Evolutionary conservation across 371 early-diverging fungal species (phyloP).

Genomic region (Mucor irregularis): DNA sequence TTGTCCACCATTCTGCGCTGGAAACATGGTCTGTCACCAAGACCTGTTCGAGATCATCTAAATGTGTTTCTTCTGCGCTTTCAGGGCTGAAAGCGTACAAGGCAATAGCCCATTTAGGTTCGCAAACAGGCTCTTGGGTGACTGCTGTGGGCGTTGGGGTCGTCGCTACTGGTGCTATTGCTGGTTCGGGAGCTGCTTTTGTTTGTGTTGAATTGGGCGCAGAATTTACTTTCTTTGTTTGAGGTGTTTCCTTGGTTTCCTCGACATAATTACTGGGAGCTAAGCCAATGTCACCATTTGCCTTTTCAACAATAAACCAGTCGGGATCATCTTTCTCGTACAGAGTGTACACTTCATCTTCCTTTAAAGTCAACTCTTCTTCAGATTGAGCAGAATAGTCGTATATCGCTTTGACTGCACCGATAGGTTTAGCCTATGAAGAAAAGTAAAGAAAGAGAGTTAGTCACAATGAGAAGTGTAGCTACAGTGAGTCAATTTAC

Average conservation of each 20-base stretch:
- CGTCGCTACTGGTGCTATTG: background rate
- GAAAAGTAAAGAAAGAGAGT: background rate
- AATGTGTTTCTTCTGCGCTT: slow-evolving; percentile 72
- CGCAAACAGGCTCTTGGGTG: slow-evolving; percentile 4
- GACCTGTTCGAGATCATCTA: slow-evolving; percentile 71
- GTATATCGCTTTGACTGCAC: slow-evolving; percentile 69
- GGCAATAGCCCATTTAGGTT: slow-evolving; percentile 65
- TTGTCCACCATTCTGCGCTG: slow-evolving; percentile 74
- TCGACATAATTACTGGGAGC: slow-evolving; percentile 82
- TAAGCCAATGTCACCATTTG: slow-evolving; percentile 61
- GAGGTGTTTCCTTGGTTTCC: background rate
- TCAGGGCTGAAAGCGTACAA: slow-evolving; percentile 76
- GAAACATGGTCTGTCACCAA: slow-evolving; percentile 68
- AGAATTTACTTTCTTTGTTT: too few relatives aligned
- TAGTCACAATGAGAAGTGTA: too few relatives aligned
- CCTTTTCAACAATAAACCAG: slow-evolving; percentile 71
- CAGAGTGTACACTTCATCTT: slow-evolving; percentile 69
- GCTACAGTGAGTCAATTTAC: too few relatives aligned
- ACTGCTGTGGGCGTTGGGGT: slow-evolving; percentile 22
- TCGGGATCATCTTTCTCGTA: slow-evolving; percentile 78
- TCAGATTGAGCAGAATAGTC: slow-evolving; percentile 74
- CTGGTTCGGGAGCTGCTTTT: background rate
- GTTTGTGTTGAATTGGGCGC: background rate
- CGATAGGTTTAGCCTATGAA: slow-evolving; percentile 44
- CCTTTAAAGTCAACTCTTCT: slow-evolving; percentile 77